Evolutionary conservation across 345 rosid species (phyloP).

Genomic region (Gynandropsis gynandra): DNA sequence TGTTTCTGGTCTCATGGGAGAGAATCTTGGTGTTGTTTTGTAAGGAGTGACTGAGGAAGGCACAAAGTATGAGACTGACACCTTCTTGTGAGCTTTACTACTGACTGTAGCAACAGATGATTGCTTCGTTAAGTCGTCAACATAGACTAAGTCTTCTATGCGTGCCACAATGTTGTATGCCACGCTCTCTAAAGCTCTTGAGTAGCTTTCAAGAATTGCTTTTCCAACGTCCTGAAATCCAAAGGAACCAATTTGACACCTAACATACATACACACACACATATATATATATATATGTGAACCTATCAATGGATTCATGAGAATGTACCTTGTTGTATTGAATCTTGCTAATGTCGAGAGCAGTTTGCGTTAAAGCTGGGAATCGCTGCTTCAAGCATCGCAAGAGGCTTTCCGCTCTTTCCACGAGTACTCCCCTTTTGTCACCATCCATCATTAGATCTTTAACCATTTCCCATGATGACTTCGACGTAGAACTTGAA

Average conservation of each 20-base stretch:
- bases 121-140: slow-evolving; percentile 27
- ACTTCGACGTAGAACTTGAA: slow-evolving; percentile 52
- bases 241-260: background rate
- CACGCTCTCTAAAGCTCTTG: slow-evolving; percentile 73
- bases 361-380: slow-evolving; percentile 76
- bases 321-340: slow-evolving; percentile 50
- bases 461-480: slow-evolving; percentile 93
- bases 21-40: slow-evolving; percentile 46
- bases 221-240: slow-evolving; percentile 73
- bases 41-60: slow-evolving; percentile 35
- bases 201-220: slow-evolving; percentile 72
- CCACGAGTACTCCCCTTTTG: slow-evolving; percentile 79
- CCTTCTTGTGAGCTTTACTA: slow-evolving; percentile 51
- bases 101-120: slow-evolving; percentile 35
- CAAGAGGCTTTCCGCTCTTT: slow-evolving; percentile 81
- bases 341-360: slow-evolving; percentile 81
- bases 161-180: slow-evolving; percentile 81
- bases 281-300: background rate
- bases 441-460: slow-evolving; percentile 85
- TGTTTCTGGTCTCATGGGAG: slow-evolving; percentile 54
- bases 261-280: background rate
- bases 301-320: slow-evolving; percentile 1
- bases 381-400: slow-evolving; percentile 74
- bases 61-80: slow-evolving; percentile 39
- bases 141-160: slow-evolving; percentile 71